Conservation (phyloP, 371 early-diverging fungal genomes). For the Capniomyces stellatus region DNA sequence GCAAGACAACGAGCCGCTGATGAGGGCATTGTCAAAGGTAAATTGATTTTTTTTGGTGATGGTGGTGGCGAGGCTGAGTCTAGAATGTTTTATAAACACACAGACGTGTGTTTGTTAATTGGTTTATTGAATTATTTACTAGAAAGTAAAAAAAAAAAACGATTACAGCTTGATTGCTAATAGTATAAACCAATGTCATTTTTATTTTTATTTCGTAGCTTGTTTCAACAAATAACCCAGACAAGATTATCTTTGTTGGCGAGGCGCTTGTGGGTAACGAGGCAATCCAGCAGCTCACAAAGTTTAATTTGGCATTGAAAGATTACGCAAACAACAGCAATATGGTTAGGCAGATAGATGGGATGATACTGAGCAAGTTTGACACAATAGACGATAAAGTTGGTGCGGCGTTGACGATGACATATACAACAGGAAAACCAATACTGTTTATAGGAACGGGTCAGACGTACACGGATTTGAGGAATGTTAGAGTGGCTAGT, state of each 20-base stretch:
- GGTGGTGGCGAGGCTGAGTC: no score
- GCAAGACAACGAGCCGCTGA: constrained; percentile 97
- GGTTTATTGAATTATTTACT: no score
- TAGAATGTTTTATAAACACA: no score
- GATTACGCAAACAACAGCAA: constrained; percentile 66
- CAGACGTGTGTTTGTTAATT: no score
- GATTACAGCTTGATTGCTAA: no score
- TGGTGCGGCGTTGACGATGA: constrained; percentile 95
- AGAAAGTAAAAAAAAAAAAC: no score
- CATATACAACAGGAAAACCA: constrained; percentile 90
- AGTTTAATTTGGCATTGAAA: constrained; percentile 92
- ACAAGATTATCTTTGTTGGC: constrained; percentile 98
- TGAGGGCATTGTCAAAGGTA: constrained; percentile 91
- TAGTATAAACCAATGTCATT: no score
- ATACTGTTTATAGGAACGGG: constrained; percentile 98
- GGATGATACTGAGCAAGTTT: constrained; percentile 95
- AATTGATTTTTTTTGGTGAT: no score
- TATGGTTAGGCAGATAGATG: constrained; percentile 83
- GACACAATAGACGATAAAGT: constrained; percentile 99
- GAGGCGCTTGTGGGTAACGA: constrained; percentile 99
- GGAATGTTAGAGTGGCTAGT: constrained; percentile 66
- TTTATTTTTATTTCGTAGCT: no score
- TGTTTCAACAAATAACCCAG: constrained; percentile 83
- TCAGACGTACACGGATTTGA: constrained; percentile 95
- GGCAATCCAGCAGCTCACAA: constrained; percentile 91